Evolutionary conservation across 805 yeast species (phyloP), one percentile per base, ranked within the genome.

Genomic region (Clavispora asparagi): DNA sequence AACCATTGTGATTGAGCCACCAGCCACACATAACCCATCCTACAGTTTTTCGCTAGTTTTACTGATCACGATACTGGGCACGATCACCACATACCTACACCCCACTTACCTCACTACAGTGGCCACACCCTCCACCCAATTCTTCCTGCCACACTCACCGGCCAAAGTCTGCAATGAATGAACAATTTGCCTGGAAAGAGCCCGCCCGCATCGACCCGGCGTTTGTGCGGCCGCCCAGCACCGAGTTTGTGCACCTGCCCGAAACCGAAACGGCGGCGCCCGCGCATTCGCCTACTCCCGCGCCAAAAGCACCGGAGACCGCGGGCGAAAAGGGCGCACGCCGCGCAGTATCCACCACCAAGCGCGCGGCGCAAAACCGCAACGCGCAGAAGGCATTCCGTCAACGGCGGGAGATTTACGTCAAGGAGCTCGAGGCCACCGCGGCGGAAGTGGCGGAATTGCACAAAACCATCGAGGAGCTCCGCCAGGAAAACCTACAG

Each of bases 331-430:
- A 44, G 41, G 16, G 29, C 26, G 16, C 31, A 2, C 35, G 41
- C 5, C 39, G 42, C 6, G 10, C n/a, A 2, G 67, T 84, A 38
- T 75, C 82, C 19, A 77, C 74, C 46, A 80, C 94, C 36, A 88
- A 87, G 64, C 80, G 97, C 52, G 97, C 97, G 1, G 90, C 85
- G 8, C 97, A 91, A 67, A 91, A 91, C 70, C 74, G 97, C 59
- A 83, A 81, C 50, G 97, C 97, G 5, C 97, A 91, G 68, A 80
- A 87, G 55, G 96, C 96, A 8, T 91, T 90, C 68, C 78, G 97
- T 60, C 83, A 82, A 61, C 77, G 97, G 50, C 84, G 87, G 61
- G 96, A 90, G 58, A 77, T 79, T 47, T 83, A 88, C 58, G 81
- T 91, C 53, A 85, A 82, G 63, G 92, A 88, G 41, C 72, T 91